A percentile compares a stretch with the other conserved stretches of the same genome.
phyloP scores from a whole-genome alignment of 75 land plant genomes.

The Larix kaempferi region DNA sequence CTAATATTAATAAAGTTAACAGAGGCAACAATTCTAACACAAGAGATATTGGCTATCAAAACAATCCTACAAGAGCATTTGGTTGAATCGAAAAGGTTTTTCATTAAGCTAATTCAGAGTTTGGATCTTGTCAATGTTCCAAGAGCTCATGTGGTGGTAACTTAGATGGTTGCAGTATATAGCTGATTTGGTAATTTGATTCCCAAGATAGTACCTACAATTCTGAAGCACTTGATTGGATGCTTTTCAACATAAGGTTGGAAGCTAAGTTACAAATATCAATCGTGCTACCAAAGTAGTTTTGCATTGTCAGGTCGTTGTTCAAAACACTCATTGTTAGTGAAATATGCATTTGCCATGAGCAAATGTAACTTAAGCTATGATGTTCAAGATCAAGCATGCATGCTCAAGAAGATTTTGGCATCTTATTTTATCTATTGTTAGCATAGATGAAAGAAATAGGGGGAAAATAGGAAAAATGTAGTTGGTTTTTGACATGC shows the following conservation, averaged over 20 bases:
- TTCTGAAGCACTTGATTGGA: constrained; percentile 70
- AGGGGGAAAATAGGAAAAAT: too few relatives aligned
- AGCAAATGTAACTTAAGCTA: constrained; percentile 69
- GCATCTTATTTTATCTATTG: background rate
- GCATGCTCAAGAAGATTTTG: constrained; percentile 52
- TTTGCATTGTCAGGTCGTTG: constrained; percentile 3
- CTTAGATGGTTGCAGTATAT: constrained; percentile 93
- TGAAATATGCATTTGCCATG: constrained; percentile 56
- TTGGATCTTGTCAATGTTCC: constrained; percentile 72
- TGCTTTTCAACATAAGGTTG: constrained; percentile 57
- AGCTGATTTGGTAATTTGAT: constrained; percentile 45
- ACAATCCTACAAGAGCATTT: constrained; percentile 67
- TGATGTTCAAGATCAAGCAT: constrained; percentile 95
- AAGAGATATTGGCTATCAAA: constrained; percentile 79
- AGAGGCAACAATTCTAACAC: constrained; percentile 53
- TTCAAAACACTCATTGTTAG: background rate
- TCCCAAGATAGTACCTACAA: constrained; percentile 43
- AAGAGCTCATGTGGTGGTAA: constrained; percentile 73
- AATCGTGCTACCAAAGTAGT: constrained; percentile 71
- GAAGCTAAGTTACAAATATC: constrained; percentile 84
- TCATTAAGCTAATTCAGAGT: constrained; percentile 56
- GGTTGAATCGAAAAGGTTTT: constrained; percentile 55
- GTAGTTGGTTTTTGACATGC: too few relatives aligned
- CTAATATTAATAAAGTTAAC: too few relatives aligned
- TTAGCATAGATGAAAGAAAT: too few relatives aligned